Base-by-base conservation (phyloP, 176 grass and related monocot genomes). In the Eleusine indica region DNA sequence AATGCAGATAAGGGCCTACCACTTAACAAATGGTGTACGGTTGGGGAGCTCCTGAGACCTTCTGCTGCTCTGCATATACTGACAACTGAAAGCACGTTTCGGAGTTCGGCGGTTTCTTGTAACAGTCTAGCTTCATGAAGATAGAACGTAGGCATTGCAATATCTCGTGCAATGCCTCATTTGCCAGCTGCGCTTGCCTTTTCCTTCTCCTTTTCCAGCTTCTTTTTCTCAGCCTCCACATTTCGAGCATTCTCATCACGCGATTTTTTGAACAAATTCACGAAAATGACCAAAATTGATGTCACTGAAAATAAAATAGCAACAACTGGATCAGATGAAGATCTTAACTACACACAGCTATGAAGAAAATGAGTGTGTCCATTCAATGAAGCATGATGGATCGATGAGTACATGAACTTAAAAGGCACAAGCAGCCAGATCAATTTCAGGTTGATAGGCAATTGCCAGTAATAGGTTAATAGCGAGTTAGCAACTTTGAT, bases 251-350 rank as follows among this genome's bases (percentile, higher is more conserved):
- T 96, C 83, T 99, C 96, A 83, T 99, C 93, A 71, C 91, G 89
- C 49, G 96, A 94, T 90, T 99, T 99, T 47, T 99, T 96, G 86
- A 99, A 99, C 74, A 90, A 87, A 80, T 96, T 99, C 64, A 99
- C 93, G 68, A 99, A 99, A 77, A 96, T 70, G 67, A 99, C 86
- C 80, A 99, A 82, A 84, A 99, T 99, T 75, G 96, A 96, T 68
- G 89, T 99, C 74, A 99, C 96, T 99, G 93, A 69, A 90, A 86
- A 90, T 43, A 88, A 21, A 82, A 78, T 37, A 77, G 79, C 72
- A 79, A 65, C 28, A 60, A 78, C 17, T 69, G 48, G 64, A 35
- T 92, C 28, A 94, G 74, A 58, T 61, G 56, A 68, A 62, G 25
- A 83, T 83, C 43, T 60, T 17, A 58, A 69, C 25, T 66, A 73